A percentile compares a stretch with the other conserved stretches of the same genome.
phyloP scores from a whole-genome alignment of 208 protist species.

The Leptomonas pyrrhocoris region DNA sequence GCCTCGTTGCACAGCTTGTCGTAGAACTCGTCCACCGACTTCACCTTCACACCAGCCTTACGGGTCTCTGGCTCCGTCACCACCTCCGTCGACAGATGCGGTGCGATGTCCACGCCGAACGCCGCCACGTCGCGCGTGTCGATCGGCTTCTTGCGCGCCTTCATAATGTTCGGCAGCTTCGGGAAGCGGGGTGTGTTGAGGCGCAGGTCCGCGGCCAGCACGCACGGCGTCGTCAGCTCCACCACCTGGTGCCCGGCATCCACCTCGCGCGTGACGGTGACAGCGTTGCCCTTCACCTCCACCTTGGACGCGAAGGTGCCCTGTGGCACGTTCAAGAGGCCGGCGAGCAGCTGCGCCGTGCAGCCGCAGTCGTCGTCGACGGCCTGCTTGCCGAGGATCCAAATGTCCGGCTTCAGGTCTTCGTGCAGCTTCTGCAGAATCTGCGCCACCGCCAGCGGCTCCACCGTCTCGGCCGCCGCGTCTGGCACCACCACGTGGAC shows the following conservation, averaged over 20 bases:
- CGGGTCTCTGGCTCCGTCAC: constrained; percentile 85
- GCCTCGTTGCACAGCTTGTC: constrained; percentile 93
- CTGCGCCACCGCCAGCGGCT: constrained; percentile 93
- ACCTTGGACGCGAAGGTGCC: constrained; percentile 94
- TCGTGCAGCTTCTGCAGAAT: constrained; percentile 91
- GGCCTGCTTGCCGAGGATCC: constrained; percentile 96
- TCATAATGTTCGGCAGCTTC: constrained; percentile 98
- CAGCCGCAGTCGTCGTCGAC: constrained; percentile 96
- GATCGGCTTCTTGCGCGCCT: constrained; percentile 96
- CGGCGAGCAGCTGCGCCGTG: constrained; percentile 95
- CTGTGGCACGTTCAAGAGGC: constrained; percentile 93
- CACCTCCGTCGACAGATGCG: constrained; percentile 56
- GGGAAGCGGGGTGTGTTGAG: constrained; percentile 97
- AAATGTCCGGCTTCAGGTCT: constrained; percentile 87
- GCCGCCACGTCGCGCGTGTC: constrained; percentile 72
- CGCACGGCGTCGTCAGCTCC: constrained; percentile 80
- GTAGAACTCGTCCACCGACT: constrained; percentile 89
- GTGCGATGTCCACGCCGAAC: constrained; percentile 88
- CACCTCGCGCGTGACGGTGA: constrained; percentile 94
- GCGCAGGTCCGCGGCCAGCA: constrained; percentile 89
- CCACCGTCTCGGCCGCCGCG: constrained; percentile 61
- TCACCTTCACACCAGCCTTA: constrained; percentile 91
- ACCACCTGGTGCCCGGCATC: constrained; percentile 95
- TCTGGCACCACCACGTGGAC: constrained; percentile 91
- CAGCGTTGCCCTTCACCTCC: constrained; percentile 65